These are phyloP conservation scores for Cryptococcus jaspeensis DNA, from an alignment of 1,284 basidiomycete genomes.

Conservation along the genomic window DNA sequence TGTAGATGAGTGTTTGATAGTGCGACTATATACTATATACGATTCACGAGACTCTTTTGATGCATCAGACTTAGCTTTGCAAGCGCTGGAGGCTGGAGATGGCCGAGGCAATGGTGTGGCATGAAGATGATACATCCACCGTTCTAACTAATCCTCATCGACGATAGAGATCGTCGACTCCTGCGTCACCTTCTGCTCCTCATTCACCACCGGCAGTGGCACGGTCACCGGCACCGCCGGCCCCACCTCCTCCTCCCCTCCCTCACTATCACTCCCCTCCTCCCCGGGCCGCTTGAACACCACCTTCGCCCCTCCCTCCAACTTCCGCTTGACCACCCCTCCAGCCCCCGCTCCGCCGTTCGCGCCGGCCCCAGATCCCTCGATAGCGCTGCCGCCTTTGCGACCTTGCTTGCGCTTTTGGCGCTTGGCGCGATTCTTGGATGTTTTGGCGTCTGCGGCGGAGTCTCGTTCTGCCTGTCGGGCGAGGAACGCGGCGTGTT, in stretches of 20 bases:
- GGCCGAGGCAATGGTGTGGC: conserved; percentile 57
- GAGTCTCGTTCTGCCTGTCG: conserved; percentile 66
- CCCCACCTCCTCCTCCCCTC: conserved; percentile 28
- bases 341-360: conserved; percentile 5
- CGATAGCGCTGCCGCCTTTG: conserved; percentile 46
- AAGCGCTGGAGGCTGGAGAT: too few species aligned
- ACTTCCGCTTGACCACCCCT: conserved; percentile 37
- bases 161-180: conserved; percentile 42
- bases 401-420: conserved; percentile 79
- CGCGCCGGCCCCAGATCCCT: conserved; percentile 9
- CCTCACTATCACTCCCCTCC: conserved; percentile 26
- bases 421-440: conserved; percentile 85
- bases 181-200: conserved; percentile 15
- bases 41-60: too few species aligned
- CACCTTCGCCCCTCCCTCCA: conserved; percentile 33
- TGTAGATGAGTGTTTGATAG: background rate
- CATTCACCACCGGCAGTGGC: conserved; percentile 8
- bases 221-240: conserved; percentile 3
- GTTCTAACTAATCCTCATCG: conserved; percentile 56
- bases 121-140: conserved; percentile 73
- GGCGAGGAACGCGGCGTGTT: conserved; percentile 64
- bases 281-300: conserved; percentile 40
- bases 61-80: too few species aligned
- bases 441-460: conserved; percentile 75
- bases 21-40: background rate